Evolutionary conservation across 75 land plant genomes (phyloP), one percentile per base, ranked within the genome.

Genomic region (Picea sitchensis): DNA sequence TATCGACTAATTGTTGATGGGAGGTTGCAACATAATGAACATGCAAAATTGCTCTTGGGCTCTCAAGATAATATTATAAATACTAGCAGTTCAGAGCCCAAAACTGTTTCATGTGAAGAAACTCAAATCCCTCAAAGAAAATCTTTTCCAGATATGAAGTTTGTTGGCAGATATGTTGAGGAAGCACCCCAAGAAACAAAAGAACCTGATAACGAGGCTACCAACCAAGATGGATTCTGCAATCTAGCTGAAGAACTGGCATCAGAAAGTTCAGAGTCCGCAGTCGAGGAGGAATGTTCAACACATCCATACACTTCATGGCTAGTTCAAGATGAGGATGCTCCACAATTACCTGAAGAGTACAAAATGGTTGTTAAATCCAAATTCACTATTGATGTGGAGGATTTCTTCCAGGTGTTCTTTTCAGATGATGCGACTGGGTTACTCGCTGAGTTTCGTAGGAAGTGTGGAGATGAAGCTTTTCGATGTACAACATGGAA

Each of bases 391-490:
- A 86, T 92, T 71, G 80, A 79, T 20, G 88, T 91, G 38, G 89
- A 94, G 77, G 95, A 88, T 17, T 94, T 96, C 76, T 94, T 90
- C 73, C 61, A 65, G 80, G 76, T 87, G 36, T 96, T 92, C 63
- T 86, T 92, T 83, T 96, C 99, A 12, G 88, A 94, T 80, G 82
- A 82, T 73, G 90, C 86, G 65, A 79, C 81, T 6, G 76, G 83
- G 62, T 96, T 94, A 82, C 20, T 80, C 44, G 86, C 88, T 75
- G 64, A 86, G 12, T 94, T 90, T 85, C 99, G 86, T 79, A 82
- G 67, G 71, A 90, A 77, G 75, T 96, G 99, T 88, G 97, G 97
- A 73, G 97, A 96, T 78, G 91, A 88, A 89, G 97, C 97, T 92
- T 92, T 94, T 75, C 86, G 73, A 51, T 94, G 93, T 81, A 88